Conservation (phyloP, 2,329 filamentous ascomycete genomes). For the Penicillium aurantiogriseum region DNA sequence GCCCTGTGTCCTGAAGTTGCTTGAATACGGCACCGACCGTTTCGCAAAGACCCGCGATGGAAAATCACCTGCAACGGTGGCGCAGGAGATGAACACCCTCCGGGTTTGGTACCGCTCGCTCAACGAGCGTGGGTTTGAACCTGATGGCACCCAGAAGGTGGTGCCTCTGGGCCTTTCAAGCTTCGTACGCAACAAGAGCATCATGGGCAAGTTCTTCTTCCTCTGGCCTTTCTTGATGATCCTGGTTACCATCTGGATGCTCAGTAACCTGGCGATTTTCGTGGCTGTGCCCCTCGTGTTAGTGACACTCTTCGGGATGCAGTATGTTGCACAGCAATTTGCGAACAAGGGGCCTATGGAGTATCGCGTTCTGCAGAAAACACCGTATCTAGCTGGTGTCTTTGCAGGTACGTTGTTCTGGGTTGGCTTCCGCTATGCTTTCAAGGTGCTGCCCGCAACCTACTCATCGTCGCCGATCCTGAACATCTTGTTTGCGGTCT, state of each 20-base stretch:
- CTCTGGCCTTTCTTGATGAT: constrained; percentile 80
- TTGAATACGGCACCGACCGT: constrained; percentile 93
- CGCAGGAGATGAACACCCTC: constrained; percentile 83
- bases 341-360: constrained; percentile 80
- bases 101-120: constrained; percentile 80
- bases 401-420: constrained; percentile 85
- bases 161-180: constrained; percentile 72
- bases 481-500: constrained; percentile 71
- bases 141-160: constrained; percentile 68
- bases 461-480: constrained; percentile 66
- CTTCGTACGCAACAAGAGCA: constrained; percentile 70
- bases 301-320: constrained; percentile 63
- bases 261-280: constrained; percentile 72
- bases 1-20: constrained; percentile 84
- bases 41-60: constrained; percentile 86
- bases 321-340: constrained; percentile 74
- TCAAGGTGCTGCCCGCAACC: constrained; percentile 69
- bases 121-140: constrained; percentile 77
- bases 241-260: constrained; percentile 66
- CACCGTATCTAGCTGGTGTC: constrained; percentile 89
- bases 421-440: constrained; percentile 72
- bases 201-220: constrained; percentile 85
- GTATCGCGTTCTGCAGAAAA: constrained; percentile 87
- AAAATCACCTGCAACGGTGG: constrained; percentile 84
- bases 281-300: constrained; percentile 71